A percentile compares a stretch with the other conserved stretches of the same genome.
phyloP scores from a whole-genome alignment of 148 eudicot species.

The Gaultheria prostrata region DNA sequence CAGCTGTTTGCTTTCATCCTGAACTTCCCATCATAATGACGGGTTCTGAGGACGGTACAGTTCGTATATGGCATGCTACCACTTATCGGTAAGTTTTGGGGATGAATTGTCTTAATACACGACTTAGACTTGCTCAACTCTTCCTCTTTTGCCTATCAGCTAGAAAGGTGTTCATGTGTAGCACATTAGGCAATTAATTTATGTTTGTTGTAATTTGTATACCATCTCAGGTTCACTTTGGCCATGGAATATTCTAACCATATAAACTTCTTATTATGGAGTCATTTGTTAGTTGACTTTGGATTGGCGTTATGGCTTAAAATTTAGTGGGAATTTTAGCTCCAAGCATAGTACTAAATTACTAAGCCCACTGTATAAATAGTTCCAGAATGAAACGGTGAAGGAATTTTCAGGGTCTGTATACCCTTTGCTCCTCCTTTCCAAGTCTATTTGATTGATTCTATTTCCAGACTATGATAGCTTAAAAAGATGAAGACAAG shows the following conservation, averaged over 20 bases:
- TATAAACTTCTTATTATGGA: neutral
- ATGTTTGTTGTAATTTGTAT: neutral
- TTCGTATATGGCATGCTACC: slow-evolving; percentile 87
- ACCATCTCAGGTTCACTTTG: neutral
- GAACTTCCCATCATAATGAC: slow-evolving; percentile 90
- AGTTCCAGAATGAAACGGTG: neutral
- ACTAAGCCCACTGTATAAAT: neutral
- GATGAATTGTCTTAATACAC: neutral
- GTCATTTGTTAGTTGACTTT: neutral
- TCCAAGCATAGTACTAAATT: neutral
- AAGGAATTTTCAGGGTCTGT: neutral
- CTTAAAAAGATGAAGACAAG: neutral
- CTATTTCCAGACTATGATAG: neutral
- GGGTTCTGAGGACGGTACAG: slow-evolving; percentile 92
- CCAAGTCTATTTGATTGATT: neutral
- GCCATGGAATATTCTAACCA: neutral
- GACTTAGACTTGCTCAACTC: neutral
- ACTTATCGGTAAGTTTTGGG: slow-evolving; percentile 59
- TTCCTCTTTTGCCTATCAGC: neutral
- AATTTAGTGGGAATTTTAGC: neutral
- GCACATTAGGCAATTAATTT: neutral
- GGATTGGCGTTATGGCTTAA: neutral
- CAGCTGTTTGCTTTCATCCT: slow-evolving; percentile 90
- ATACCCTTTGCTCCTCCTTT: neutral
- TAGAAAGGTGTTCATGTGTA: neutral